Conservation (phyloP, 768 basidiomycete genomes). For the Fomitopsis serialis region DNA sequence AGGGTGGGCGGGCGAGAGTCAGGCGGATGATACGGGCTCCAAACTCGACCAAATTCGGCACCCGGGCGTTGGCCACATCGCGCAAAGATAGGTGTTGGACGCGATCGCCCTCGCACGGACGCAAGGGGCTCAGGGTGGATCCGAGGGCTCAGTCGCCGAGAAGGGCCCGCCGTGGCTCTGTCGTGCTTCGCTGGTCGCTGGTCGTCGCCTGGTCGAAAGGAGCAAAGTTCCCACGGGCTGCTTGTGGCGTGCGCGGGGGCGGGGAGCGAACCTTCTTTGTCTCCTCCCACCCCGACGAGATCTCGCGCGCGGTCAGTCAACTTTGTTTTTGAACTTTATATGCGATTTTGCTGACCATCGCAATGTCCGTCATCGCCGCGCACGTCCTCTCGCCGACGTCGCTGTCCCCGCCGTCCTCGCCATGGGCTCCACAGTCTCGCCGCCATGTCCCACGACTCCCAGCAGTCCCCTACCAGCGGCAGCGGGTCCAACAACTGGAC, state of each 20-base stretch:
- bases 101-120: not conserved
- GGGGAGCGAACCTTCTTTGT: constrained; percentile 23
- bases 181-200: not conserved
- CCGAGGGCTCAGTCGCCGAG: not conserved
- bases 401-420: constrained; percentile 15
- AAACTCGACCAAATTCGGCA: not conserved
- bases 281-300: constrained; percentile 36
- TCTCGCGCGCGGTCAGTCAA: constrained; percentile 67
- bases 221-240: not conserved
- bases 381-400: not conserved
- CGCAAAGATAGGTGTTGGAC: not conserved
- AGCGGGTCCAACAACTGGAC: constrained; percentile 52
- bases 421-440: constrained; percentile 13
- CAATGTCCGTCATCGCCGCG: constrained; percentile 16
- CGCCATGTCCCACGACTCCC: constrained; percentile 25
- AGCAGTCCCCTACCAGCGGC: constrained; percentile 22
- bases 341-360: constrained; percentile 36
- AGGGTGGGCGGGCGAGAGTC: not conserved
- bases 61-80: not conserved
- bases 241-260: constrained; percentile 19
- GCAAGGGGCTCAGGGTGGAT: not conserved
- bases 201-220: not conserved
- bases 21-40: not conserved
- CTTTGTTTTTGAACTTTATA: constrained; percentile 63
- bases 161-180: not conserved